phyloP scores from a whole-genome alignment of 768 basidiomycete genomes.

The Tylopilus felleus region DNA sequence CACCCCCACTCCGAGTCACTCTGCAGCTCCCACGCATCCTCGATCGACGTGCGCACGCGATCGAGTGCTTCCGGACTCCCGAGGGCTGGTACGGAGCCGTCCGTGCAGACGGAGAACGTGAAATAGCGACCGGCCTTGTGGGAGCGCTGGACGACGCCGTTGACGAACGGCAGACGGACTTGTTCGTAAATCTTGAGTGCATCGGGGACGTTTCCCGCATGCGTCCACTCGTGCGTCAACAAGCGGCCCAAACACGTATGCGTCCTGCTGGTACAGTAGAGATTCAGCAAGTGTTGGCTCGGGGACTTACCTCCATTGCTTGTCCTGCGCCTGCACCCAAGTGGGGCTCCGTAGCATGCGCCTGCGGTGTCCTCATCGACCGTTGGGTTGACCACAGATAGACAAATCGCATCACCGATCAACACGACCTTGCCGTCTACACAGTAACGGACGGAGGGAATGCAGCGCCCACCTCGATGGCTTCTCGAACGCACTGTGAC shows the following conservation, averaged over 20 bases:
- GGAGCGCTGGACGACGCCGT: conserved; percentile 19
- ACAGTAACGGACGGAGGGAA: conserved; percentile 38
- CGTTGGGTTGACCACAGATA: background rate
- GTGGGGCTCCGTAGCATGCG: conserved; percentile 46
- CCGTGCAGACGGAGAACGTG: too few relatives aligned
- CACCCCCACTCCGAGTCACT: conserved; percentile 2
- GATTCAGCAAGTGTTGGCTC: background rate
- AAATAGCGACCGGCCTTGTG: conserved; percentile 20
- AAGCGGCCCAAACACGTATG: conserved; percentile 29
- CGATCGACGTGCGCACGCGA: conserved; percentile 4
- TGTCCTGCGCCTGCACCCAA: conserved; percentile 49
- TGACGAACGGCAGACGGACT: conserved; percentile 29
- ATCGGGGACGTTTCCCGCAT: conserved; percentile 17
- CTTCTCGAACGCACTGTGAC: conserved; percentile 32
- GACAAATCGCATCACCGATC: conserved; percentile 45
- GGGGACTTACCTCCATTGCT: conserved; percentile 41
- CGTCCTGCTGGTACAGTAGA: conserved; percentile 19
- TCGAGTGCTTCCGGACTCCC: conserved; percentile 9
- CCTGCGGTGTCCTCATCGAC: conserved; percentile 23
- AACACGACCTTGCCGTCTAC: conserved; percentile 41
- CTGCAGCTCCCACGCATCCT: too few relatives aligned
- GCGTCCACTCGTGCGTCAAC: conserved; percentile 21
- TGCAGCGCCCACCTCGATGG: conserved; percentile 45
- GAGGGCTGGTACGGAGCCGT: background rate
- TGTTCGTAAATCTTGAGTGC: conserved; percentile 33